phyloP scores from a whole-genome alignment of 2,329 filamentous ascomycete species.

The Pseudogymnoascus sp. region DNA sequence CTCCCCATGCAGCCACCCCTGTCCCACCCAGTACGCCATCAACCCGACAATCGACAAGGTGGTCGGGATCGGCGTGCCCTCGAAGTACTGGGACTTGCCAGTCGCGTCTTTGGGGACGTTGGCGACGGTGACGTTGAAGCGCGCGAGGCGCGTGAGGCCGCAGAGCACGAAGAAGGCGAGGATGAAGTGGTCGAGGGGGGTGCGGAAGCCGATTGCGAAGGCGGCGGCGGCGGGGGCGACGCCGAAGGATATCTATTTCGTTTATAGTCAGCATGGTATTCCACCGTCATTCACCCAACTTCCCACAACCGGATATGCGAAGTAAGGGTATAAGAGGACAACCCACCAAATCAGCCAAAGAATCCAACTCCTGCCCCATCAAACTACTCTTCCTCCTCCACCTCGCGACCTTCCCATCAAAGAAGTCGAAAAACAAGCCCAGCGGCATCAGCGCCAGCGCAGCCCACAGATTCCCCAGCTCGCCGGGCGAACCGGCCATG shows the following conservation, averaged over 20 bases:
- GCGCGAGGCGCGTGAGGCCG: slow-evolving; percentile 84
- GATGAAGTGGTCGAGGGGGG: slow-evolving; percentile 70
- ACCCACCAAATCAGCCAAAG: slow-evolving; percentile 81
- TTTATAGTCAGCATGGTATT: slow-evolving; percentile 2
- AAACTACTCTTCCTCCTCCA: slow-evolving; percentile 96
- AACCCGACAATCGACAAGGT: slow-evolving; percentile 72
- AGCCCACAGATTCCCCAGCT: slow-evolving; percentile 67
- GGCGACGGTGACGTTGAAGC: slow-evolving; percentile 94
- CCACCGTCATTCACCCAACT: background rate
- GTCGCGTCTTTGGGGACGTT: slow-evolving; percentile 84
- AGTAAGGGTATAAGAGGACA: slow-evolving; percentile 23
- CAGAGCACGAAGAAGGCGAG: slow-evolving; percentile 89
- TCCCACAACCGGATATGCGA: background rate
- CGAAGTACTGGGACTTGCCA: slow-evolving; percentile 92
- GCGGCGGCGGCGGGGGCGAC: slow-evolving; percentile 81
- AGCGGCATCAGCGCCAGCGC: slow-evolving; percentile 86
- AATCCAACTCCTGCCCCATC: slow-evolving; percentile 97
- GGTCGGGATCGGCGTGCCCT: slow-evolving; percentile 93
- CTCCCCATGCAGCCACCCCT: slow-evolving; percentile 71
- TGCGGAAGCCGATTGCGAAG: slow-evolving; percentile 84
- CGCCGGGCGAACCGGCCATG: slow-evolving; percentile 59
- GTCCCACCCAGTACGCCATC: slow-evolving; percentile 84
- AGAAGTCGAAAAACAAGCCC: slow-evolving; percentile 93
- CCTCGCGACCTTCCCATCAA: slow-evolving; percentile 92
- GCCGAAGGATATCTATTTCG: slow-evolving; percentile 80